Evolutionary conservation across 2,329 filamentous ascomycete genomes (phyloP).

Genomic region (Epichloe gansuensis): DNA sequence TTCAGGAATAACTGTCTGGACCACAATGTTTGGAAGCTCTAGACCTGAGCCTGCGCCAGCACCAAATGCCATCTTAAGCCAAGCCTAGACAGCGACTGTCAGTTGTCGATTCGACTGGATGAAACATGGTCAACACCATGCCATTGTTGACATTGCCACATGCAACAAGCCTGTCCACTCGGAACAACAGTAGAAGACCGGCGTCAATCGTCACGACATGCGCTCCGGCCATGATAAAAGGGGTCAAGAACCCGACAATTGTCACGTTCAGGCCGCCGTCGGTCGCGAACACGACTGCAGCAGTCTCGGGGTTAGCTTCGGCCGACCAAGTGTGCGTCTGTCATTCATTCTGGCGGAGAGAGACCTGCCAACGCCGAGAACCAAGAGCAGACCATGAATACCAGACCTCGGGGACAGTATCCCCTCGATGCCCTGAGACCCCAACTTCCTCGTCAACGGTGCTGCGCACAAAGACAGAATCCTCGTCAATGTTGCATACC

Average conservation of each 20-base stretch:
- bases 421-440: neutral
- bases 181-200: neutral
- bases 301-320: neutral
- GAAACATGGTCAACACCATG: neutral
- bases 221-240: neutral
- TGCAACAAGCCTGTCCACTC: neutral
- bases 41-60: neutral
- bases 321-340: neutral
- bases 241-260: neutral
- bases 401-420: neutral
- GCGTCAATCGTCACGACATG: neutral
- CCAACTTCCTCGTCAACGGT: neutral
- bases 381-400: neutral
- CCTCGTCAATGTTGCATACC: neutral
- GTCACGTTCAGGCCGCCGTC: neutral
- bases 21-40: neutral
- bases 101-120: neutral
- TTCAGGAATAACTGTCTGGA: neutral
- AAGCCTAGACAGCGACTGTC: neutral
- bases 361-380: neutral
- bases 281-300: neutral
- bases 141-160: neutral
- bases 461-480: neutral
- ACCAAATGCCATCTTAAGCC: neutral
- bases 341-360: neutral